Base-by-base conservation (phyloP, 805 yeast species). In the Sungouiozyma ichnusensis region DNA sequence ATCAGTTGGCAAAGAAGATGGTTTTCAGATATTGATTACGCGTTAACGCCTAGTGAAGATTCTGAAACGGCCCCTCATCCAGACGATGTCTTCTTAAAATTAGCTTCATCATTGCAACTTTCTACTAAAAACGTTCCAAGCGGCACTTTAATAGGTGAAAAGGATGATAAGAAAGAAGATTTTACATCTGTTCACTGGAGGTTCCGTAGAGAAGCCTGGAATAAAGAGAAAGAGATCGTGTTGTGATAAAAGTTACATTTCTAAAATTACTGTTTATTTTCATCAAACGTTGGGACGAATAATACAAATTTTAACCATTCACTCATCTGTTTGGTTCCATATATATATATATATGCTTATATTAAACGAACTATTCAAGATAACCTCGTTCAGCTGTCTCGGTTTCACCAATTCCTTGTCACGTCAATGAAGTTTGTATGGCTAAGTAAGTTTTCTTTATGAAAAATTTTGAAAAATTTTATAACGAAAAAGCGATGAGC, bases 1-100 rank as follows among this genome's bases (percentile, higher is more conserved):
- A 58, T 62, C 17, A 58, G 60, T 40, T 92, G 98, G 98, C 65
- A 76, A 53, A 76, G 79, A 49, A 77, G 92, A 64, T 92, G 95
- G 92, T 92, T 90, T 63, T 74, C 73, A 38, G 66, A 66, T 46
- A 57, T 67, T 20, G 74, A 74, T 51, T 64, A 72, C 44, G 48
- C 63, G 4, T 39, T 39, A n/a, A 38, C 34, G n/a, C 47, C 53
- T 17, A 50, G 54, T 3, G 50, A 53, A 7, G 43, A 53, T 29
- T 3, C 24, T 16, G 18, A 62, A 7, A 34, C 39, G 16, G 43
- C 40, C 19, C 47, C 53, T 20, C 48, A 54, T 3, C 48, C 51
- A n/a, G 51, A 54, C 27, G 73, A 68, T 45, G 61, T 66, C 16
- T 71, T 73, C 40, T 42, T 66, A n/a, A 56, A 58, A 20, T 60